Evolutionary conservation across 2,329 filamentous ascomycete genomes (phyloP), one percentile per base, ranked within the genome.

Genomic region (Diatrype stigma): DNA sequence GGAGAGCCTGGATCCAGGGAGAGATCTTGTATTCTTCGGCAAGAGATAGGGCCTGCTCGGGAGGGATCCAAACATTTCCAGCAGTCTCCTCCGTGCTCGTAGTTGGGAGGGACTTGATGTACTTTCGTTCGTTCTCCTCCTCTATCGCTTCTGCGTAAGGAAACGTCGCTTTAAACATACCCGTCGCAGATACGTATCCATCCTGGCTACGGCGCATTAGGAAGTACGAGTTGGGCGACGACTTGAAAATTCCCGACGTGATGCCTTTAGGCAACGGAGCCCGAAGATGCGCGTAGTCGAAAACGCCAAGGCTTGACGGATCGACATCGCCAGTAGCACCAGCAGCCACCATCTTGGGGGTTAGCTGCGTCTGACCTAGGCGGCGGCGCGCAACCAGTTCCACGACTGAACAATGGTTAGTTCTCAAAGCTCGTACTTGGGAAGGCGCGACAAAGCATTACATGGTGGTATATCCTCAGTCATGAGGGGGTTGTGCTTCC

Each of bases 281-380:
- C 65, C 93, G 88, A 46, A 99, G 79, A 68, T 99, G 94, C 58
- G 92, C 93, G 70, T 99, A 99, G 71, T 97, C 94, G 68, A 99
- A 96, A 45, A 86, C 84, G 47, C 90, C 90, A 54, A 94, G 77
- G 60, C 87, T 85, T 59, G 86, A 79, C 45, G 84, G 77, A 67
- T 90, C 89, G 51, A 85, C 82, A 56, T 90, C 86, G 69, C 85
- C 87, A 37, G 81, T 80, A 10, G 82, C 82, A 53, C 82, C 83
- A n/a, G 86, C 75, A 60, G 87, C 84, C 32, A 86, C 84, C 63
- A 90, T 85, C 74, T 91, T 94, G 48, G 92, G 85, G 10, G 86
- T 85, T 57, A 99, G 80, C 71, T 95, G 89, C 22, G 94, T 99
- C 73, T 96, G 92, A 45, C 93, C 94, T 44, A 99, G 80, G 60